These are phyloP conservation scores for Euphorbia tirucalli DNA, from an alignment of 345 rosid species.

Conservation along the genomic window DNA sequence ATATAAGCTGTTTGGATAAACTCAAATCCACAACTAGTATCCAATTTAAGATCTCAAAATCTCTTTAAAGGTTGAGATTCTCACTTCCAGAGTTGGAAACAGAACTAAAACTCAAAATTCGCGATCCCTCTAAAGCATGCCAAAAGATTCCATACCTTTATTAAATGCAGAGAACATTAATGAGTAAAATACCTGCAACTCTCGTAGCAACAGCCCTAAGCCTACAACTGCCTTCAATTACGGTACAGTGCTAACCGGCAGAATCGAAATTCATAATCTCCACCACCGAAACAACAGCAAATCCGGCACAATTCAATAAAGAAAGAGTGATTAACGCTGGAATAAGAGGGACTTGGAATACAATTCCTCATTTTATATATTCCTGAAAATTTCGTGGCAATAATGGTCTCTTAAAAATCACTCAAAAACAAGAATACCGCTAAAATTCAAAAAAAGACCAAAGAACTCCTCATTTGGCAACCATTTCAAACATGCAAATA, in stretches of 20 bases:
- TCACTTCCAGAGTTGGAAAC: not conserved
- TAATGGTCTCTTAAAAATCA: not conserved
- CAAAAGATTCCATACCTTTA: not conserved
- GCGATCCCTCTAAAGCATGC: not conserved
- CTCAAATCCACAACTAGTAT: not conserved
- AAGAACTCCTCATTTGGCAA: not conserved
- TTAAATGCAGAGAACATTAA: not conserved
- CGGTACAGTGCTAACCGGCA: not conserved
- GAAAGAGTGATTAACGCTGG: not conserved
- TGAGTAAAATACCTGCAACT: conserved; percentile 8
- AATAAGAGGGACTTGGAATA: not conserved
- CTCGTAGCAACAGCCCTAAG: not conserved
- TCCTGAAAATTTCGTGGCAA: not conserved
- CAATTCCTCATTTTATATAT: not conserved
- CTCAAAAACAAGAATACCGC: not conserved
- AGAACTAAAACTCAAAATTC: not conserved
- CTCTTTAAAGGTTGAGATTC: not conserved
- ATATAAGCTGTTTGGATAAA: not conserved
- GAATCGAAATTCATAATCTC: not conserved
- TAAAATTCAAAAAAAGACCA: not conserved
- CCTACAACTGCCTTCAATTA: not conserved
- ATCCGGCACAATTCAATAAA: not conserved
- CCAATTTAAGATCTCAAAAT: not conserved
- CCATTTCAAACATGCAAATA: not conserved
- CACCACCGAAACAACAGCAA: not conserved